Percentiles rank a stretch among this genome's conserved stretches.
These are phyloP conservation scores for Brachypodium distachyon DNA, from an alignment of 202 grass and related monocot genomes.

Conservation along the genomic window DNA sequence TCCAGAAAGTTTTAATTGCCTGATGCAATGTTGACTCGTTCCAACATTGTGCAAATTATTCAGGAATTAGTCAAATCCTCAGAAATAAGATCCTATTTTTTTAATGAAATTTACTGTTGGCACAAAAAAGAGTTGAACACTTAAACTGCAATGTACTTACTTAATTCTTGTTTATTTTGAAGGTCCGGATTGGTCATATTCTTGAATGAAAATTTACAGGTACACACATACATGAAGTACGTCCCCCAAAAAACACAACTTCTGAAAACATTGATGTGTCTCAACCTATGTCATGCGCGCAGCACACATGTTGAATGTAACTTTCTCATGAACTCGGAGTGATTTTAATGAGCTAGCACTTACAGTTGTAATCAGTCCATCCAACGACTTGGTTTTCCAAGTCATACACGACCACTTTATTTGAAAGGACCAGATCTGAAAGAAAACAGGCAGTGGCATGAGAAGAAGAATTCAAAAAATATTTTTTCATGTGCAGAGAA, in stretches of 20 bases:
- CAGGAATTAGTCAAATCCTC: not conserved
- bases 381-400: constrained; percentile 90
- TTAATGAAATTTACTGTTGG: no score
- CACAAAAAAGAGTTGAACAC: no score
- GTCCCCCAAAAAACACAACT: no score
- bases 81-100: not conserved
- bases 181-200: no score
- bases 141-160: no score
- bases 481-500: not conserved
- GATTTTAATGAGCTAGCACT: constrained; percentile 23
- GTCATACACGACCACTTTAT: constrained; percentile 97
- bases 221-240: no score
- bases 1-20: not conserved
- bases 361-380: constrained; percentile 96
- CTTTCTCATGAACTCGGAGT: not conserved
- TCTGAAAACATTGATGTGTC: no score
- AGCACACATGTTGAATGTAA: no score
- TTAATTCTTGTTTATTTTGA: no score
- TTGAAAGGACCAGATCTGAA: constrained; percentile 94
- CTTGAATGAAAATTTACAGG: no score
- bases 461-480: not conserved
- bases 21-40: not conserved
- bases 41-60: not conserved
- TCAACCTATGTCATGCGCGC: no score
- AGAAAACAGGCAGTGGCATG: constrained; percentile 17